Percentiles rank a stretch among this genome's conserved stretches.
Evolutionary conservation across 495 filamentous ascomycete genomes (phyloP).

Genomic region (Polyplosphaeria fusca): DNA sequence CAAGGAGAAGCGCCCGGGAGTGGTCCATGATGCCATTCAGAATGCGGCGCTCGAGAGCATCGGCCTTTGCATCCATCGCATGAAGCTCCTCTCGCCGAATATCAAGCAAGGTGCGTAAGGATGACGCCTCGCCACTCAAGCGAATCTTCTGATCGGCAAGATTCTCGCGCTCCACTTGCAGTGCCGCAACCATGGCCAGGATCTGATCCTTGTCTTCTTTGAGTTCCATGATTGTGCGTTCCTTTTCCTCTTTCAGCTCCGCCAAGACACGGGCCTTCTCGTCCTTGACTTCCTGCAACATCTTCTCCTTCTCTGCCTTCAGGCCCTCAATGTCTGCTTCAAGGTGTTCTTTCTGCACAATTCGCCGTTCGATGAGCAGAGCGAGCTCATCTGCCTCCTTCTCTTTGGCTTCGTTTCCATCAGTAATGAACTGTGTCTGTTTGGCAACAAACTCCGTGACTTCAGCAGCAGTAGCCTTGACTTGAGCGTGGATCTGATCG

Average conservation of each 20-base stretch:
- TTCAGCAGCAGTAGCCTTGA: slow-evolving; percentile 78
- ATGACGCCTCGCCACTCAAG: slow-evolving; percentile 77
- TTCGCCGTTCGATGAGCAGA: slow-evolving; percentile 71
- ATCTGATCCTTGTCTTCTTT: slow-evolving; percentile 57
- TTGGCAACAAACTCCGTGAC: slow-evolving; percentile 80
- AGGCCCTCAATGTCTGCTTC: slow-evolving; percentile 66
- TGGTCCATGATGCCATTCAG: slow-evolving; percentile 94
- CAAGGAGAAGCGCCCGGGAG: slow-evolving; percentile 72
- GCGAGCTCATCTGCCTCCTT: slow-evolving; percentile 78
- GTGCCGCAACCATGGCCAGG: slow-evolving; percentile 37
- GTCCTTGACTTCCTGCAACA: slow-evolving; percentile 48
- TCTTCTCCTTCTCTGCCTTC: slow-evolving; percentile 56
- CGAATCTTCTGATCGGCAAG: slow-evolving; percentile 69
- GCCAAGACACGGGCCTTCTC: slow-evolving; percentile 54
- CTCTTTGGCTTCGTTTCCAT: slow-evolving; percentile 75
- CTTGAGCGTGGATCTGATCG: slow-evolving; percentile 84
- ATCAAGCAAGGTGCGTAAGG: slow-evolving; percentile 80
- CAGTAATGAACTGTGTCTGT: slow-evolving; percentile 73
- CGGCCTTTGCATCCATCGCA: slow-evolving; percentile 81
- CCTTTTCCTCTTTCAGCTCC: slow-evolving; percentile 27
- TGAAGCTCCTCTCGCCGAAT: slow-evolving; percentile 88
- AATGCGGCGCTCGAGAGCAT: slow-evolving; percentile 84
- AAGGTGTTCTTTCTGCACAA: slow-evolving; percentile 73
- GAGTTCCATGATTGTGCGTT: slow-evolving; percentile 38
- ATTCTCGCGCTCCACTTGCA: slow-evolving; percentile 50